Evolutionary conservation across 179 eudicot genomes (phyloP), one percentile per base, ranked within the genome.

Genomic region (Spergularia azorica): DNA sequence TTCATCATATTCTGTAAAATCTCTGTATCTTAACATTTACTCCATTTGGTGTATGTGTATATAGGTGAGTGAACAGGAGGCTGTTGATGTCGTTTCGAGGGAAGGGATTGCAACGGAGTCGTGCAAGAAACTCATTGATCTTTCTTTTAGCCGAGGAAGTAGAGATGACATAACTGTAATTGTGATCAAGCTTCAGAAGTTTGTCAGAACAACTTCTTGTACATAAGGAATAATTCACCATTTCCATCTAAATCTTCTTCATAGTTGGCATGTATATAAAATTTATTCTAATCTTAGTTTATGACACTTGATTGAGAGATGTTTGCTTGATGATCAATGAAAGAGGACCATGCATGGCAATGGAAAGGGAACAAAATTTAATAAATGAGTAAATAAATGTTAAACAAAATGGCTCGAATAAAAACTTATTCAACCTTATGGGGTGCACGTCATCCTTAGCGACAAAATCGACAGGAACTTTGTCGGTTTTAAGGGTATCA

Each of bases 41-140:
- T 11, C 0, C 5, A 43, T 14, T 17, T 58, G 58, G 73, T 26
- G 32, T 26, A 26, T 26, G 18, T 20, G 17, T 71, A 70, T 58
- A 54, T 18, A 87, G 84, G 89, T 86, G 68, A 71, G 77, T 43
- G 86, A 84, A 43, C 87, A 89, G 43, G 90, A 89, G 71, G 92
- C 90, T 12, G 83, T 87, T 16, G 92, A 89, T 70, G 60, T 85
- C 1, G 78, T 85, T 38, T 51, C 58, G 39, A 82, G 17, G 43
- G 84, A 75, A 20, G 77, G 75, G 50, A 65, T 18, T 74, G 41
- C 73, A 72, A 73, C 77, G 70, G 73, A 87, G 15, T 78, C 86
- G 4, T 87, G 88, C 79, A 89, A 77, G 76, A 82, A 82, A 39
- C 87, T 89, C 39, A 77, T 85, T 7, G 89, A 89, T 46, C 79